Conservation (phyloP, 1,284 basidiomycete genomes). For the Pisolithus thermaeus region DNA sequence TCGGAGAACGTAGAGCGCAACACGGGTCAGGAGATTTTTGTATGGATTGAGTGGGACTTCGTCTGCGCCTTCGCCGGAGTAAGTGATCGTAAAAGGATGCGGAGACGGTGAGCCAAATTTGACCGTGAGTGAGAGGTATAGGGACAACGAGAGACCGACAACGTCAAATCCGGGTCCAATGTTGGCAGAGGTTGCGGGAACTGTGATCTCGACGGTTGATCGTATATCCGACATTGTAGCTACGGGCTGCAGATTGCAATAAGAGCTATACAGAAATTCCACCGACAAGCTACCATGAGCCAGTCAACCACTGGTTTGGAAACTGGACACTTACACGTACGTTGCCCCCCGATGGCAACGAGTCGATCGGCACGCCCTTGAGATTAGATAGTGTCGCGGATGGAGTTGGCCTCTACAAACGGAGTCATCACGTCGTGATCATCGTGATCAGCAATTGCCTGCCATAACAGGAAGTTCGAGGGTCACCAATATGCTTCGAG, state of each 20-base stretch:
- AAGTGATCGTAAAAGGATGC: conserved; percentile 61
- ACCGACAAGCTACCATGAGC: background rate
- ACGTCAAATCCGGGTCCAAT: conserved; percentile 99
- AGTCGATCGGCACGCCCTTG: no score
- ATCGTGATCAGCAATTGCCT: background rate
- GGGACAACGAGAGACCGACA: conserved; percentile 91
- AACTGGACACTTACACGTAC: no score
- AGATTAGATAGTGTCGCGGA: no score
- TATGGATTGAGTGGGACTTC: conserved; percentile 94
- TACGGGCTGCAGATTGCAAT: background rate
- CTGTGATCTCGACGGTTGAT: conserved; percentile 60
- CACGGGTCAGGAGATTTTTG: conserved; percentile 97
- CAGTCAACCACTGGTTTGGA: no score
- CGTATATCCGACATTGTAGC: conserved; percentile 16
- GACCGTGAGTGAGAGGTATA: conserved; percentile 79
- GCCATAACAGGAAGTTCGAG: background rate
- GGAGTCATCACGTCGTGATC: no score
- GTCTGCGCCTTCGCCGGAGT: conserved; percentile 84
- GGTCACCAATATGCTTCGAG: background rate
- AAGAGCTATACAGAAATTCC: background rate
- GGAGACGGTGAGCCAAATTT: conserved; percentile 35
- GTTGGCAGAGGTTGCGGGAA: conserved; percentile 97
- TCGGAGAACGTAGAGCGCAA: conserved; percentile 94
- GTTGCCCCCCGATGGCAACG: no score
- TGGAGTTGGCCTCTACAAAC: no score